These are phyloP conservation scores for Lagenidium sp. DNA, from an alignment of 352 stramenopile species.

Conservation along the genomic window DNA sequence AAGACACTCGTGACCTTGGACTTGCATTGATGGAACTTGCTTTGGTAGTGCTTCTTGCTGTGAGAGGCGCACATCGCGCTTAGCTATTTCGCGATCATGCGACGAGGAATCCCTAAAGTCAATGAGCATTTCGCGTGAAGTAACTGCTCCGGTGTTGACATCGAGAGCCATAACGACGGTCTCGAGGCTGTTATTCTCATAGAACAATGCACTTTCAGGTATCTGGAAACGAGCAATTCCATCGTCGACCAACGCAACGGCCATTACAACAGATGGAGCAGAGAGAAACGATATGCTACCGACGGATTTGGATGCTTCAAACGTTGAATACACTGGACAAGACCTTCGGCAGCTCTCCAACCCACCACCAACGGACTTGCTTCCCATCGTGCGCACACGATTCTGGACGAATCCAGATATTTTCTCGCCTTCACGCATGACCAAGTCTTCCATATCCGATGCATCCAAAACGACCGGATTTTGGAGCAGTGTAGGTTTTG, in stretches of 20 bases:
- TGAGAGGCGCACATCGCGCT: not conserved
- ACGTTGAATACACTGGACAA: too few relatives aligned
- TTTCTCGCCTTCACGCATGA: conserved; percentile 24
- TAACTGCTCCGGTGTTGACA: not conserved
- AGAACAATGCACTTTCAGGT: too few relatives aligned
- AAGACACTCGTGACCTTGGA: not conserved
- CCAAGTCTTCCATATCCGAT: conserved; percentile 40
- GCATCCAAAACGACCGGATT: conserved; percentile 32
- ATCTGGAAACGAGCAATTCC: too few relatives aligned
- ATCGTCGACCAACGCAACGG: too few relatives aligned
- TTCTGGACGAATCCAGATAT: conserved; percentile 19
- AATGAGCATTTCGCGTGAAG: too few relatives aligned
- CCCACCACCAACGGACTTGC: too few relatives aligned
- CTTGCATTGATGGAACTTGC: not conserved
- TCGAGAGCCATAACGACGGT: not conserved
- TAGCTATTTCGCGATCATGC: not conserved
- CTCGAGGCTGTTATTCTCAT: not conserved
- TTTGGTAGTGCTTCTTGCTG: not conserved
- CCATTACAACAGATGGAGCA: too few relatives aligned
- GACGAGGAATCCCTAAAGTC: not conserved
- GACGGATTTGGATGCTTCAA: not conserved
- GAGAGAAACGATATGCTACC: not conserved
- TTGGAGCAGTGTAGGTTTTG: conserved; percentile 40
- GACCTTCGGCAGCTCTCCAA: too few relatives aligned
- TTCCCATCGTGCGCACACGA: not conserved